Conservation (phyloP, 2,329 filamentous ascomycete genomes). For the Ascochyta viciae-villosae region DNA sequence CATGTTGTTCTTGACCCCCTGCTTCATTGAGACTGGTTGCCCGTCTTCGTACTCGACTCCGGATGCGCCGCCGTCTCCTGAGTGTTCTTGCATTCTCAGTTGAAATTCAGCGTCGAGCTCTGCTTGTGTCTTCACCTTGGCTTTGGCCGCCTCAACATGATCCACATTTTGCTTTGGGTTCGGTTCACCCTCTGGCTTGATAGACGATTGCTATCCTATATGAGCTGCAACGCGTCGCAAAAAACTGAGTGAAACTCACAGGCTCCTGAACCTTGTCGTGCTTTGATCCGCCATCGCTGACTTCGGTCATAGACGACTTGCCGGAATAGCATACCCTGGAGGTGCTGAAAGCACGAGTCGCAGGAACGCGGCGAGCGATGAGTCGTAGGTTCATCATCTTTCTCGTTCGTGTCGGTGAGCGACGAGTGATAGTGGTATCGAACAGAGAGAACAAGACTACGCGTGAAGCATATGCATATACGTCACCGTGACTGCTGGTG, state of each 20-base stretch:
- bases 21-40: constrained; percentile 73
- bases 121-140: constrained; percentile 62
- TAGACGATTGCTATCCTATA: constrained; percentile 14
- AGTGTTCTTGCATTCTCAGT: constrained; percentile 68
- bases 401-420: not conserved
- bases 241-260: not conserved
- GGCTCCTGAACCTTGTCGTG: constrained; percentile 13
- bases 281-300: constrained; percentile 7
- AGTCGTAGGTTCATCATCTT: constrained; percentile 14
- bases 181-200: constrained; percentile 14
- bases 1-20: constrained; percentile 78
- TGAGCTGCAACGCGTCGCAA: not conserved
- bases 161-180: constrained; percentile 6
- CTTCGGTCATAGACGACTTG: constrained; percentile 17
- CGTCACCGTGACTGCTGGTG: constrained; percentile 33
- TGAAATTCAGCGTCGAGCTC: constrained; percentile 72
- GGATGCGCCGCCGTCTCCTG: constrained; percentile 73
- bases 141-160: constrained; percentile 25
- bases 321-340: constrained; percentile 7
- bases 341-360: constrained; percentile 15
- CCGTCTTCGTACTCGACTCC: constrained; percentile 80
- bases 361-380: constrained; percentile 4
- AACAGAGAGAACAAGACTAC: not conserved
- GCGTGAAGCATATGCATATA: constrained; percentile 10
- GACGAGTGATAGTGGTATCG: not conserved